phyloP scores from a whole-genome alignment of 148 eudicot species.

The Tetragonia tetragonoides region DNA sequence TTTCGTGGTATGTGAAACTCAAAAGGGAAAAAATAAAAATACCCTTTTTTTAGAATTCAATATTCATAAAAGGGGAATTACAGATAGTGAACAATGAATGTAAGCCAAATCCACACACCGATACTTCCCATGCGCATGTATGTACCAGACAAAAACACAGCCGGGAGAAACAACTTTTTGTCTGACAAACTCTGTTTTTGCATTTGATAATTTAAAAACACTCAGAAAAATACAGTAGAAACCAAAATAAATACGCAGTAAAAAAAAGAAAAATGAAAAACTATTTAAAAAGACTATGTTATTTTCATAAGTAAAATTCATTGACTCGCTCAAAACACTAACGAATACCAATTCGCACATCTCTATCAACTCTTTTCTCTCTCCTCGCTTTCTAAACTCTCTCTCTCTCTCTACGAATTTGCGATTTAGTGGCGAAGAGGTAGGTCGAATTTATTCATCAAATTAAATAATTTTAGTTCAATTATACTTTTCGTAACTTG shows the following conservation, averaged over 20 bases:
- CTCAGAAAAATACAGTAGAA: background rate
- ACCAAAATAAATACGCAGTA: background rate
- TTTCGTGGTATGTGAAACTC: too few species aligned
- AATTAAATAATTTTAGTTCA: background rate
- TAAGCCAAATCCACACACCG: too few species aligned
- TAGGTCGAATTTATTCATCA: background rate
- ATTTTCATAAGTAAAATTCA: background rate
- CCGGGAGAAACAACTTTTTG: background rate
- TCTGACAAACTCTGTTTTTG: background rate
- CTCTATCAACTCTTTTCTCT: background rate
- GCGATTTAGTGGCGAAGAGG: background rate
- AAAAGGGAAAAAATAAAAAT: too few species aligned
- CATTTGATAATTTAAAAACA: background rate
- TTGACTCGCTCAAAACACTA: background rate
- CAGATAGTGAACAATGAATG: too few species aligned
- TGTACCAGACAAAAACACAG: background rate
- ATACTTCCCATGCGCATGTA: too few species aligned
- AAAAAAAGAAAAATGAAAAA: constrained; percentile 7
- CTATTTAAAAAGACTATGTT: background rate
- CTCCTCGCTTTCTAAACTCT: background rate
- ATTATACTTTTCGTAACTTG: background rate
- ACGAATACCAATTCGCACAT: background rate
- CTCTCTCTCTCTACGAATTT: background rate
- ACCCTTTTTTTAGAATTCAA: too few species aligned
- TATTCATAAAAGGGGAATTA: too few species aligned